These are phyloP conservation scores for Striga asiatica DNA, from an alignment of 257 asterid species.

Conservation along the genomic window DNA sequence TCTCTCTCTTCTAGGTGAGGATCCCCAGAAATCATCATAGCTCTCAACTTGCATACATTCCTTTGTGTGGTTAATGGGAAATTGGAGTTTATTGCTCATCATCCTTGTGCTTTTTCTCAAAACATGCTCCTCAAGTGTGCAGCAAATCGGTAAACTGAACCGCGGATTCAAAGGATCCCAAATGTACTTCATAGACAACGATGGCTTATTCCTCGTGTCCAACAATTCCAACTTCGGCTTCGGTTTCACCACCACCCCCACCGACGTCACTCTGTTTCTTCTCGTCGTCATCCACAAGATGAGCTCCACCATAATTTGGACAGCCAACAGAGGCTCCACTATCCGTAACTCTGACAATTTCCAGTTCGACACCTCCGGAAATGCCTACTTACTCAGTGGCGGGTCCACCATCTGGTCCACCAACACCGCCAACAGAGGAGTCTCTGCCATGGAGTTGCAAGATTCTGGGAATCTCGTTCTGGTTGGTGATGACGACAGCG, in stretches of 20 bases:
- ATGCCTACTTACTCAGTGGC: conserved; percentile 46
- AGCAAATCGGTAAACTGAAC: conserved; percentile 37
- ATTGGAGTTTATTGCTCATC: conserved; percentile 20
- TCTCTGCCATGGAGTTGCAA: conserved; percentile 49
- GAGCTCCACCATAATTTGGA: conserved; percentile 67
- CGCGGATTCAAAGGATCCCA: conserved; percentile 63
- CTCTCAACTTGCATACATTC: too few relatives aligned
- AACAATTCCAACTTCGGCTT: conserved; percentile 60
- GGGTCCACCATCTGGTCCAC: conserved; percentile 61
- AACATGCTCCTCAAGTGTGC: conserved; percentile 48
- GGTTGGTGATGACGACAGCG: conserved; percentile 35
- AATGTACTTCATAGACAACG: conserved; percentile 67
- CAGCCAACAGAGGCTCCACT: conserved; percentile 67
- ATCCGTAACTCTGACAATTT: conserved; percentile 46
- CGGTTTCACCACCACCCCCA: conserved; percentile 54
- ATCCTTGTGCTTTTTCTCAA: conserved; percentile 22
- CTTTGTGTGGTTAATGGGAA: conserved; percentile 35
- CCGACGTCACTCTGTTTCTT: conserved; percentile 52
- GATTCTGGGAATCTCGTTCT: conserved; percentile 72
- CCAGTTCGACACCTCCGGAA: conserved; percentile 49
- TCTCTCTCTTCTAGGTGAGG: too few relatives aligned
- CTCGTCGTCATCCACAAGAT: conserved; percentile 58
- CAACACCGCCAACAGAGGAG: conserved; percentile 46
- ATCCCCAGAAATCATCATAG: too few relatives aligned
- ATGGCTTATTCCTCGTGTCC: conserved; percentile 64